Conservation (phyloP, 1,139 yeast species). For the Taphrina wiesneri region DNA sequence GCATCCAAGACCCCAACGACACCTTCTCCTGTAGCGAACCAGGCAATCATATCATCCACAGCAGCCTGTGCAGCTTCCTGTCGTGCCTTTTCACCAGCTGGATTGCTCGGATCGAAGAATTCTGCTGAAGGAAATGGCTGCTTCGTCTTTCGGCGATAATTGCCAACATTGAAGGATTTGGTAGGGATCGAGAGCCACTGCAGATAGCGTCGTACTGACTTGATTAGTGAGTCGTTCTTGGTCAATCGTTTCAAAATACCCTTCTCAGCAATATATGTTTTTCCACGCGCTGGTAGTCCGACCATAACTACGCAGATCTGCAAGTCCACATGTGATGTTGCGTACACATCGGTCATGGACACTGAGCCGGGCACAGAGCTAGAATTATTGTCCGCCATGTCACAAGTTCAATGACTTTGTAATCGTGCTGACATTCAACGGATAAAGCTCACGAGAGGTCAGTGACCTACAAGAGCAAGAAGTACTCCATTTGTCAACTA, state of each 20-base stretch:
- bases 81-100: constrained; percentile 63
- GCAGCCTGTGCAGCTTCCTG: constrained; percentile 72
- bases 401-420: not conserved
- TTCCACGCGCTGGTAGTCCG: constrained; percentile 33
- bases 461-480: too few relatives aligned
- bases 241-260: not conserved
- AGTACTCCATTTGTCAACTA: too few relatives aligned
- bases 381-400: not conserved
- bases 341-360: constrained; percentile 5
- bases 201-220: constrained; percentile 26
- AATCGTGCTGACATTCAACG: not conserved
- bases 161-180: constrained; percentile 86
- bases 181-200: constrained; percentile 84
- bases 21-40: constrained; percentile 73
- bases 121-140: constrained; percentile 65
- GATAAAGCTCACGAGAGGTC: too few relatives aligned
- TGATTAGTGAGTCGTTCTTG: not conserved
- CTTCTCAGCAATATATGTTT: constrained; percentile 33
- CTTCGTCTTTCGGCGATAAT: constrained; percentile 64
- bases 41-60: constrained; percentile 76
- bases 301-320: constrained; percentile 32
- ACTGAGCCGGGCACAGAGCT: not conserved
- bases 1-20: constrained; percentile 93
- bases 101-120: constrained; percentile 72
- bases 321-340: constrained; percentile 23